A percentile compares a stretch with the other conserved stretches of the same genome.
phyloP scores from a whole-genome alignment of 1,284 basidiomycete genomes.

The Rhodotorula glutinis region DNA sequence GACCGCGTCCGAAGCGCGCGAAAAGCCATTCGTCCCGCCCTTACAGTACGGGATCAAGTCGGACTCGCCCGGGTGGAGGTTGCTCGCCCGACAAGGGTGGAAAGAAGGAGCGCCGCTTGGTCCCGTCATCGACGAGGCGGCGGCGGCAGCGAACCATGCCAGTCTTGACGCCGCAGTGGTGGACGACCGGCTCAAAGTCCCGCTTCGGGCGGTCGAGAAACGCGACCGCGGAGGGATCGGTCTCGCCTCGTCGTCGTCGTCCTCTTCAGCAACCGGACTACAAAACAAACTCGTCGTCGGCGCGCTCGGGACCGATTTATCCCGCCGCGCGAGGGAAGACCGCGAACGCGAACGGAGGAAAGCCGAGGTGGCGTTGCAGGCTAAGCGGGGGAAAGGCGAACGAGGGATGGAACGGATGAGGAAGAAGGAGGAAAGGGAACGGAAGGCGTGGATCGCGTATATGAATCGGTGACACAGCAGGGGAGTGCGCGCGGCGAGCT shows the following conservation, averaged over 20 bases:
- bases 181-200: conserved; percentile 18
- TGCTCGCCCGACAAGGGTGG: conserved; percentile 29
- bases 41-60: conserved; percentile 17
- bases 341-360: neutral
- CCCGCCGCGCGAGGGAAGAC: neutral
- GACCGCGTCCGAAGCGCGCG: neutral
- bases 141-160: neutral
- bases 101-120: conserved; percentile 18
- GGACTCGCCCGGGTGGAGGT: conserved; percentile 7
- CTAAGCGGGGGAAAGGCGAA: conserved; percentile 10
- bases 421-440: conserved; percentile 16
- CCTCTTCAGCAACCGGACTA: too few relatives aligned
- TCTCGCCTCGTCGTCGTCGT: neutral
- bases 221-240: conserved; percentile 30
- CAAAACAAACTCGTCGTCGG: neutral
- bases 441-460: conserved; percentile 25
- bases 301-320: neutral
- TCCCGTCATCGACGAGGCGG: neutral
- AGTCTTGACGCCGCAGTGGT: neutral
- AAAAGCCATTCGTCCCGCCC: conserved; percentile 8
- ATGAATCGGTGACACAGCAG: conserved; percentile 20
- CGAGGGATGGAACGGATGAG: conserved; percentile 18
- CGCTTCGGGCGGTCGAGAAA: conserved; percentile 27
- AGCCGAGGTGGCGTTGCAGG: neutral
- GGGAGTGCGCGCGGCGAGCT: too few relatives aligned